phyloP scores from a whole-genome alignment of 805 yeast species.

The Candida boleticola region DNA sequence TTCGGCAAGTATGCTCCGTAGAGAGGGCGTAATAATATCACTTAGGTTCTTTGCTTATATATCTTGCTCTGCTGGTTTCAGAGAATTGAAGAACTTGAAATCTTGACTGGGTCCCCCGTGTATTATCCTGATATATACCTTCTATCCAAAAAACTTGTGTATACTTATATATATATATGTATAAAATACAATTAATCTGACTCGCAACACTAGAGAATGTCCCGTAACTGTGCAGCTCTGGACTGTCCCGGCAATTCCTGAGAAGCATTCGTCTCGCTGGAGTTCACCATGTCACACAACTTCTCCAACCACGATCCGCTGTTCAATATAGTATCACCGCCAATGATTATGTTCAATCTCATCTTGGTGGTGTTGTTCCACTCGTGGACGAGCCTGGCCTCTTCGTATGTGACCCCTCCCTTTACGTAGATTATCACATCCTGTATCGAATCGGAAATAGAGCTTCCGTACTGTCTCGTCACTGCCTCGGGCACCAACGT shows the following conservation, averaged over 20 bases:
- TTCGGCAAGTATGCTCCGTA: constrained; percentile 52
- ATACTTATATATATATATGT: background rate
- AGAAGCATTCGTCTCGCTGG: constrained; percentile 5
- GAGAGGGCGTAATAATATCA: too few relatives aligned
- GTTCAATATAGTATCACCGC: constrained; percentile 53
- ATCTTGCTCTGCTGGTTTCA: too few relatives aligned
- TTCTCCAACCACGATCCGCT: constrained; percentile 32
- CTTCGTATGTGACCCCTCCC: constrained; percentile 94
- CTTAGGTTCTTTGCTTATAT: constrained; percentile 9
- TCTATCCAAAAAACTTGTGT: too few relatives aligned
- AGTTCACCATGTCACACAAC: constrained; percentile 31
- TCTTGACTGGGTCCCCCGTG: too few relatives aligned
- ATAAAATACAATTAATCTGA: too few relatives aligned
- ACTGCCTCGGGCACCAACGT: constrained; percentile 42
- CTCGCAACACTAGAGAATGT: constrained; percentile 2
- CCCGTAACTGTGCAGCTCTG: constrained; percentile 2
- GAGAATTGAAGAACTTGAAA: background rate
- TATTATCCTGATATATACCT: too few relatives aligned
- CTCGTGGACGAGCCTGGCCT: constrained; percentile 77
- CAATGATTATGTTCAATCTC: constrained; percentile 69
- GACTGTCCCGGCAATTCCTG: constrained; percentile 3
- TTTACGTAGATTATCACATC: constrained; percentile 71
- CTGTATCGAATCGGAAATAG: constrained; percentile 39
- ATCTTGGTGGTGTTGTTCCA: constrained; percentile 52
- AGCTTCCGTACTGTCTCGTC: constrained; percentile 22